Evolutionary conservation across 192 early-diverging fungal genomes (phyloP), one percentile per base, ranked within the genome.

Genomic region (Coemansia umbellata): DNA sequence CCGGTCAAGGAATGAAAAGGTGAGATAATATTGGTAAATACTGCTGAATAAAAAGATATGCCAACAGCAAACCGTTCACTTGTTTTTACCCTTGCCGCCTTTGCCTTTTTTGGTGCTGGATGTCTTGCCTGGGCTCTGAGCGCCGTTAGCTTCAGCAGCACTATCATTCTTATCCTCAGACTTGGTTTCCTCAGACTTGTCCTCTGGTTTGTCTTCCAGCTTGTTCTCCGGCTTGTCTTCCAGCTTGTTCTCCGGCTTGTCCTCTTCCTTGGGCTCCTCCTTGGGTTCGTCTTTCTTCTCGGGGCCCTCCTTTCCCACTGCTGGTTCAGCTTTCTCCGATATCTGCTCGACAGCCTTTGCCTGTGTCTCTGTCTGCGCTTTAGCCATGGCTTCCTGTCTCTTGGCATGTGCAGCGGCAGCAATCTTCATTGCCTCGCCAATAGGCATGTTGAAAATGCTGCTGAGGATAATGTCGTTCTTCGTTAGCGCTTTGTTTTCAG

Each of bases 381-480:
- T n/a, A n/a, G n/a, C n/a, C n/a, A n/a, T n/a, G n/a, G n/a, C n/a
- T 5, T 60, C 63, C 53, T 57, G 52, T 8, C 49, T 36, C 60
- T 57, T 66, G 4, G 72, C 72, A 26, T 64, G 72, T 8, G 72
- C 65, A 2, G 70, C 69, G 0, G 60, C 65, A 0, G 72, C 72
- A 36, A 69, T 37, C 60, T 75, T 75, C 24, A 57, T 40, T 11
- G 59, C 72, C 40, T 75, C 64, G 44, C 72, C 72, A 53, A 75
- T 75, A 4, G 72, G 65, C 65, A 64, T 68, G 33, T 75, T 75
- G 28, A 64, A 75, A 30, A 75, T 75, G 30, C 72, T 68, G 39
- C 72, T 75, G 10, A 75, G 48, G 17, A 75, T 45, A 8, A 75
- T 44, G 10, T 75, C 72, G 44, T 63, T 68, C 57, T 64, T 63